phyloP scores from a whole-genome alignment of 2,329 filamentous ascomycete genomes.

The Fusarium bulbicola region DNA sequence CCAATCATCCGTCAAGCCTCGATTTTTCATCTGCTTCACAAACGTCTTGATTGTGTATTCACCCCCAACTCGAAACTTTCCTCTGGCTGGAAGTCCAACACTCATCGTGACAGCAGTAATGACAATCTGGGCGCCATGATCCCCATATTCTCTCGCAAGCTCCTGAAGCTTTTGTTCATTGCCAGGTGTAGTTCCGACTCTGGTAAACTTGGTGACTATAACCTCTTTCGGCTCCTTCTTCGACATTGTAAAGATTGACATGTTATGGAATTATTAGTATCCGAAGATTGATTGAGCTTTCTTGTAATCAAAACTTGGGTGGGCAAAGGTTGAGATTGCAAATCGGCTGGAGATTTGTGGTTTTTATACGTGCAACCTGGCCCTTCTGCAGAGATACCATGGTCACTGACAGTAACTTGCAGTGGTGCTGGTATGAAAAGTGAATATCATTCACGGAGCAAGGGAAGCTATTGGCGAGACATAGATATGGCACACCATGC shows the following conservation, averaged over 20 bases:
- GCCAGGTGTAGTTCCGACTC: neutral
- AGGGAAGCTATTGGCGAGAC: neutral
- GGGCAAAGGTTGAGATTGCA: neutral
- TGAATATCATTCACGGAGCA: neutral
- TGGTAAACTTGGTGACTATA: neutral
- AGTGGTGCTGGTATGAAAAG: neutral
- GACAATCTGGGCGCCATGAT: neutral
- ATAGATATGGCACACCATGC: accelerated
- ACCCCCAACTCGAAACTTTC: neutral
- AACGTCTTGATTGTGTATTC: neutral
- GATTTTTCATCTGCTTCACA: neutral
- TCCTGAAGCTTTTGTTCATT: neutral
- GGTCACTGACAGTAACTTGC: neutral
- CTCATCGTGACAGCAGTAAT: neutral
- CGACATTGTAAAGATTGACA: accelerated
- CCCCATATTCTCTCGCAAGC: neutral
- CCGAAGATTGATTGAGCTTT: neutral
- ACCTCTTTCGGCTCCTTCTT: neutral
- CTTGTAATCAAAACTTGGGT: neutral
- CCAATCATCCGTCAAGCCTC: neutral
- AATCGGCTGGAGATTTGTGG: neutral
- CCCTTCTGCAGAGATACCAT: neutral
- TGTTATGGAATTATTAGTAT: neutral
- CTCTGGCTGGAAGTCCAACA: neutral
- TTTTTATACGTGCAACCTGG: neutral